Percentiles rank a stretch among this genome's conserved stretches.
These are phyloP conservation scores for Pythium dissotocum DNA, from an alignment of 352 stramenopile genomes.

Conservation along the genomic window DNA sequence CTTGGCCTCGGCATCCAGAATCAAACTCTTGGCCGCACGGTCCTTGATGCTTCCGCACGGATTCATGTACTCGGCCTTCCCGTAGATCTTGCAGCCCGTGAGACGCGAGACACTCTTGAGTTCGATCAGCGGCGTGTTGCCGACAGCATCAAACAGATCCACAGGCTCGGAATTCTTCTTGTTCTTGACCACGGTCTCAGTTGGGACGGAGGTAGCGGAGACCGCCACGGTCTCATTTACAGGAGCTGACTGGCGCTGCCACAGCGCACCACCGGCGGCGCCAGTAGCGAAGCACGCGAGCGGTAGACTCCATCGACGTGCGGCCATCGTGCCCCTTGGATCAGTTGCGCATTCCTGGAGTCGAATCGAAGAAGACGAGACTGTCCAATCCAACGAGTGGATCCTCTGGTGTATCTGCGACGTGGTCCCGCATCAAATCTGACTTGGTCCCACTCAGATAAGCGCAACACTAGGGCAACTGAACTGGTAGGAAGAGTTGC, in stretches of 20 bases:
- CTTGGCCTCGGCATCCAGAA: conserved; percentile 85
- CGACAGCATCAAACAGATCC: conserved; percentile 62
- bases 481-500: too few relatives aligned
- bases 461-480: too few relatives aligned
- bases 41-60: conserved; percentile 94
- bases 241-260: not conserved
- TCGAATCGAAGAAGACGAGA: not conserved
- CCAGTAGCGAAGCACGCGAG: conserved; percentile 26
- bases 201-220: too few relatives aligned
- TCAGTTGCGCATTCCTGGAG: not conserved
- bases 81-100: conserved; percentile 74
- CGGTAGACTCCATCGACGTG: conserved; percentile 18
- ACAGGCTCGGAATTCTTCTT: conserved; percentile 39
- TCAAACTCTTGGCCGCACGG: conserved; percentile 91
- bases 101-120: conserved; percentile 63
- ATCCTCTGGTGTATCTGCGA: too few relatives aligned
- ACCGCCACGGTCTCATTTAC: not conserved
- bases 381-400: not conserved
- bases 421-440: too few relatives aligned
- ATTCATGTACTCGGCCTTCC: conserved; percentile 87
- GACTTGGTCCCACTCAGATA: too few relatives aligned
- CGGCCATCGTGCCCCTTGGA: not conserved
- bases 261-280: conserved; percentile 24
- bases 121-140: conserved; percentile 78
- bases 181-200: not conserved